These are phyloP conservation scores for Cylindricascospora bacillispora DNA, from an alignment of 1,139 yeast genomes.

Conservation along the genomic window DNA sequence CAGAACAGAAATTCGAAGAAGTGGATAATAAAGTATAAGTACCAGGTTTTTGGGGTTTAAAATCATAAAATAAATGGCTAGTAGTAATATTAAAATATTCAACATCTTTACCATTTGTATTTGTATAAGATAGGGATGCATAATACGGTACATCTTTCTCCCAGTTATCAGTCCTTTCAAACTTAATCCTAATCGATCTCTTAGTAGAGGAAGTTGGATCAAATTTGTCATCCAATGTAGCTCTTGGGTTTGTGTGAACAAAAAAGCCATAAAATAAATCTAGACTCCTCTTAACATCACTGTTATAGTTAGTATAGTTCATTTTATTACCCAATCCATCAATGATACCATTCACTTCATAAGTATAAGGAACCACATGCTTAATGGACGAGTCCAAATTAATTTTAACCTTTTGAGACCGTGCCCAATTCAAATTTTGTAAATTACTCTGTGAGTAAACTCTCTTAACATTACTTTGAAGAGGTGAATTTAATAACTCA, in stretches of 20 bases:
- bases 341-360: conserved; percentile 50
- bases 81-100: conserved; percentile 20
- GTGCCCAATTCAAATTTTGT: conserved; percentile 40
- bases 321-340: conserved; percentile 69
- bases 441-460: conserved; percentile 26
- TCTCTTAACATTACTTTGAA: conserved; percentile 16
- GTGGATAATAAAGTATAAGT: conserved; percentile 42
- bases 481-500: conserved; percentile 30
- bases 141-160: conserved; percentile 13
- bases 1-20: conserved; percentile 50
- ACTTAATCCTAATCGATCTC: conserved; percentile 30
- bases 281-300: conserved; percentile 26
- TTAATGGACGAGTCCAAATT: conserved; percentile 37
- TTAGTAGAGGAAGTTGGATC: conserved; percentile 31
- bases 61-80: conserved; percentile 5
- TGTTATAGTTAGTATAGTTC: conserved; percentile 33
- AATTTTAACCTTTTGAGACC: conserved; percentile 34
- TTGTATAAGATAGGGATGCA: conserved; percentile 30
- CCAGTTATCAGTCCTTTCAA: conserved; percentile 20
- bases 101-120: conserved; percentile 23
- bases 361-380: conserved; percentile 48
- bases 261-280: conserved; percentile 42
- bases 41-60: conserved; percentile 40
- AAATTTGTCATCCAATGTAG: conserved; percentile 28
- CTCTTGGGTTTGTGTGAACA: conserved; percentile 52